These are phyloP conservation scores for Colletotrichum sojae DNA, from an alignment of 2,329 filamentous ascomycete genomes.

Conservation along the genomic window DNA sequence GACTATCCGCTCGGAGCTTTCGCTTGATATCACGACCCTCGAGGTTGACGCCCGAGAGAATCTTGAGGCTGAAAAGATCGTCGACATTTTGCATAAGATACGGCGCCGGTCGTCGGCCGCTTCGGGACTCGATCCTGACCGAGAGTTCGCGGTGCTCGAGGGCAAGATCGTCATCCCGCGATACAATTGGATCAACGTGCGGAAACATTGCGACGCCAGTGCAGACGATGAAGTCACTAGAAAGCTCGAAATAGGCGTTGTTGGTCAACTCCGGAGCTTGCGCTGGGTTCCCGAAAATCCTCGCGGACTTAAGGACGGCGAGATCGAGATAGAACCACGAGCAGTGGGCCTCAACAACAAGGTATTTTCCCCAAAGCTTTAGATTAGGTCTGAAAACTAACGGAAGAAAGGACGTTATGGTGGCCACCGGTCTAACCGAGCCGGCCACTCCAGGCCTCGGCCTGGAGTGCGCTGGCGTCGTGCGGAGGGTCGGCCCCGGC, in stretches of 20 bases:
- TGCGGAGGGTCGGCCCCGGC: constrained; percentile 41
- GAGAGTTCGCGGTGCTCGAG: constrained; percentile 13
- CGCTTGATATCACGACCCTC: constrained; percentile 46
- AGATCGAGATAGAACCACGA: constrained; percentile 46
- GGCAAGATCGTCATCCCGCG: constrained; percentile 3
- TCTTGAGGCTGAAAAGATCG: not conserved
- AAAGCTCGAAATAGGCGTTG: not conserved
- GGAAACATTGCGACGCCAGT: not conserved
- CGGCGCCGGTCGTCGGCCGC: not conserved
- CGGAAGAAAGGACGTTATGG: constrained; percentile 6
- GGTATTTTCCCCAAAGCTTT: no score
- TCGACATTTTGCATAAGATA: not conserved
- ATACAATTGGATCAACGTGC: constrained; percentile 2
- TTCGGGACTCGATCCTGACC: constrained; percentile 16
- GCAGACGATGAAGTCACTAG: not conserved
- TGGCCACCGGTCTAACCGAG: constrained; percentile 35
- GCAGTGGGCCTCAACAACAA: constrained; percentile 41
- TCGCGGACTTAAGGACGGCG: constrained; percentile 15
- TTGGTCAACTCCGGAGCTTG: constrained; percentile 1
- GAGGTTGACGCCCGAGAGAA: not conserved
- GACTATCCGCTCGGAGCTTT: constrained; percentile 47
- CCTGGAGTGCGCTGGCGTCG: constrained; percentile 48
- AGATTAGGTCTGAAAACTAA: no score
- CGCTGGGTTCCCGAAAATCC: not conserved
- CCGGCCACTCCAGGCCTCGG: constrained; percentile 42